Evolutionary conservation across 306 rosid genomes (phyloP).

Genomic region (Sesbania bispinosa): DNA sequence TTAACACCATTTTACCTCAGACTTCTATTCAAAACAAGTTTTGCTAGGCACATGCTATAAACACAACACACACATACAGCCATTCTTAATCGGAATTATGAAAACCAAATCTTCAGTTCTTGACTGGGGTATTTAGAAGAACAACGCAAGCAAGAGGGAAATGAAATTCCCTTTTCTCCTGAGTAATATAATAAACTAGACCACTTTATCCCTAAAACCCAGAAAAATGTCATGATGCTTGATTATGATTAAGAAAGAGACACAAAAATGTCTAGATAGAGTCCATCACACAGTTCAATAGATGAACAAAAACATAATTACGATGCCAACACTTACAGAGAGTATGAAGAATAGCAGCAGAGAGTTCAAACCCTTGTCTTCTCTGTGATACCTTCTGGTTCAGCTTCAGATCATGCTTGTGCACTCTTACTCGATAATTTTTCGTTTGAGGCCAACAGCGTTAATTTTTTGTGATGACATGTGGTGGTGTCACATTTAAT

Average conservation of each 20-base stretch:
- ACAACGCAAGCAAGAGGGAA: not conserved
- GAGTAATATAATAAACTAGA: not conserved
- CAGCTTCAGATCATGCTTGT: not conserved
- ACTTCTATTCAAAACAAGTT: not conserved
- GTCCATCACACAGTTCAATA: no score
- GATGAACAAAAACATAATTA: not conserved
- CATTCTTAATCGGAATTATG: not conserved
- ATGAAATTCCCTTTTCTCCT: not conserved
- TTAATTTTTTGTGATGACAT: not conserved
- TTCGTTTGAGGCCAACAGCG: not conserved
- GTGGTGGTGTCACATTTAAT: not conserved
- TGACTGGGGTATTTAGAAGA: not conserved
- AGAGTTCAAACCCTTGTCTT: not conserved
- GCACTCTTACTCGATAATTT: not conserved
- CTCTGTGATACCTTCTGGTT: not conserved
- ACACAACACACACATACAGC: not conserved
- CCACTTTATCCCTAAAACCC: not conserved
- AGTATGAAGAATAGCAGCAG: not conserved
- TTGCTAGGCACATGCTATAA: not conserved
- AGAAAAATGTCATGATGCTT: not conserved
- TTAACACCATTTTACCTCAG: not conserved
- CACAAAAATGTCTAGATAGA: not conserved
- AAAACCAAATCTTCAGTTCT: not conserved
- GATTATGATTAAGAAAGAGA: not conserved
- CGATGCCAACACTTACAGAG: slow-evolving; percentile 14